Evolutionary conservation across 2,329 filamentous ascomycete species (phyloP).

Genomic region (Penicillium janthinellum): DNA sequence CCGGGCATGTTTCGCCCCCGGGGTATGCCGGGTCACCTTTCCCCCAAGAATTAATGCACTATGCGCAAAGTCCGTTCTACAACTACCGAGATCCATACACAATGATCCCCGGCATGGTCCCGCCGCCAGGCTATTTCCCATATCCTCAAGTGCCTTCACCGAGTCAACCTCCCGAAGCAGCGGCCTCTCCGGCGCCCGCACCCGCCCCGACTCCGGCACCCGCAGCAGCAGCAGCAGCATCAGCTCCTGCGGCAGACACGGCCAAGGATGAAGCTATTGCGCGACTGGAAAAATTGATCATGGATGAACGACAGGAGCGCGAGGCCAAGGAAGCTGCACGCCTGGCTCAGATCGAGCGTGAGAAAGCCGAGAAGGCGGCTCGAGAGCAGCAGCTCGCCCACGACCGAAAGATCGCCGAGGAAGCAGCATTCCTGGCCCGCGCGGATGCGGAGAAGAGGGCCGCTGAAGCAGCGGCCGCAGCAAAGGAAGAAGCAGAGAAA

Average conservation of each 20-base stretch:
- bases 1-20: slow-evolving; percentile 22
- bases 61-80: slow-evolving; percentile 36
- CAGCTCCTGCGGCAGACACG: slow-evolving; percentile 45
- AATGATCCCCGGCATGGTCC: slow-evolving; percentile 38
- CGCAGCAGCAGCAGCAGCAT: slow-evolving; percentile 18
- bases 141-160: slow-evolving; percentile 41
- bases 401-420: slow-evolving; percentile 46
- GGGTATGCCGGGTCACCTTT: slow-evolving; percentile 37
- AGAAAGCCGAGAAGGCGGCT: slow-evolving; percentile 45
- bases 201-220: slow-evolving; percentile 20
- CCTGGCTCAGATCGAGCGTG: slow-evolving; percentile 54
- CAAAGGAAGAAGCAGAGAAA: slow-evolving; percentile 48
- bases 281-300: slow-evolving; percentile 62
- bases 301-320: slow-evolving; percentile 47
- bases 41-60: slow-evolving; percentile 43
- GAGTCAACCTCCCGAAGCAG: slow-evolving; percentile 28
- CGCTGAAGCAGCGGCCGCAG: slow-evolving; percentile 52
- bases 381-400: slow-evolving; percentile 42
- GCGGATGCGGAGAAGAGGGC: slow-evolving; percentile 50
- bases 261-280: slow-evolving; percentile 59
- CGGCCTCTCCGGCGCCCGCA: slow-evolving; percentile 15
- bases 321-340: slow-evolving; percentile 44
- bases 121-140: slow-evolving; percentile 38
- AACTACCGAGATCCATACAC: slow-evolving; percentile 39
- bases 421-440: slow-evolving; percentile 51